A percentile compares a stretch with the other conserved stretches of the same genome.
Evolutionary conservation across 2,329 filamentous ascomycete species (phyloP).

Genomic region (Aureobasidium sp.): DNA sequence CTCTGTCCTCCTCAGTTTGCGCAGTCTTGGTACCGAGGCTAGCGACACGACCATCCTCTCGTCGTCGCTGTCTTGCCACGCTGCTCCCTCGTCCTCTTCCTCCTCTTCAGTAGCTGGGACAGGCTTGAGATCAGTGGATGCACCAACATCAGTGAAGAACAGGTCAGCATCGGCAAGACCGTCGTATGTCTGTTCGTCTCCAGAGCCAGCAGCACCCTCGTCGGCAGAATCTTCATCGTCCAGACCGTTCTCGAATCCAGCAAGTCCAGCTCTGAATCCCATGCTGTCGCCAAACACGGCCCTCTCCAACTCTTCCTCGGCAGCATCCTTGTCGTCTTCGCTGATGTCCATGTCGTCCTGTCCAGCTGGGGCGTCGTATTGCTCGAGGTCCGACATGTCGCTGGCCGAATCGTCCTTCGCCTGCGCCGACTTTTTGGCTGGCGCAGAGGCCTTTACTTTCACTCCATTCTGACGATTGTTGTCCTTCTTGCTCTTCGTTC

Average conservation of each 20-base stretch:
- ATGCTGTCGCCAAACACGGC: slow-evolving; percentile 80
- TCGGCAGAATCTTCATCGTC: slow-evolving; percentile 35
- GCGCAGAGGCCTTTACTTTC: background rate
- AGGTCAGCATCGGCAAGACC: slow-evolving; percentile 66
- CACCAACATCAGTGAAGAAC: slow-evolving; percentile 72
- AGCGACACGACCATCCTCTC: slow-evolving; percentile 79
- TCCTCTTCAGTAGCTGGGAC: slow-evolving; percentile 32
- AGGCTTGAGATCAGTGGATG: slow-evolving; percentile 33
- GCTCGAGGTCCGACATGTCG: slow-evolving; percentile 12
- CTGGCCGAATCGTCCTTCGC: slow-evolving; percentile 6
- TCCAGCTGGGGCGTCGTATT: slow-evolving; percentile 6
- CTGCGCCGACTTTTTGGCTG: background rate
- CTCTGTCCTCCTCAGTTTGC: slow-evolving; percentile 74
- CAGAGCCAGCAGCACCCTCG: slow-evolving; percentile 17
- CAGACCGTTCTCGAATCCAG: slow-evolving; percentile 44
- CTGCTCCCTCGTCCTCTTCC: slow-evolving; percentile 43
- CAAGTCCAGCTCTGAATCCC: slow-evolving; percentile 71
- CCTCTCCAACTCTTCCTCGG: slow-evolving; percentile 68
- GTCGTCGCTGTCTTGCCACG: slow-evolving; percentile 95
- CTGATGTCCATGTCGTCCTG: slow-evolving; percentile 14
- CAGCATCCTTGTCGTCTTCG: slow-evolving; percentile 61
- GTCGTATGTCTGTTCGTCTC: slow-evolving; percentile 37
- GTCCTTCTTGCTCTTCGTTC: slow-evolving; percentile 7
- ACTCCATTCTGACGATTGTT: background rate
- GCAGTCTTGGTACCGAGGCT: slow-evolving; percentile 62